Conservation (phyloP, 345 rosid genomes). For the Abelmoschus esculentus region DNA sequence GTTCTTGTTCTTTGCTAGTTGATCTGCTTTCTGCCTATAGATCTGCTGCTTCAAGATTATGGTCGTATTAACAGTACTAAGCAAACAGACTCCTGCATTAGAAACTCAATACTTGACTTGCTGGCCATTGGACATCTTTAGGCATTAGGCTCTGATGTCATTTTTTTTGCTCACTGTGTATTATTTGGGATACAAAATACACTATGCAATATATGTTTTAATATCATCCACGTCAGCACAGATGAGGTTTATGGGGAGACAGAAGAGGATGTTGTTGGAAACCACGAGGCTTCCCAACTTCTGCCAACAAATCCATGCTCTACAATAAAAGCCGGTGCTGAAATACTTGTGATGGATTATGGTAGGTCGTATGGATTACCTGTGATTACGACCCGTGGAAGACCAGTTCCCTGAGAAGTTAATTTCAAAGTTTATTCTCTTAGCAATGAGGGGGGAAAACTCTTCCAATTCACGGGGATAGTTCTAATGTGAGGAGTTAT, state of each 20-base stretch:
- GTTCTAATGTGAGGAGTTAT: slow-evolving; percentile 76
- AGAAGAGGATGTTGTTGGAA: slow-evolving; percentile 87
- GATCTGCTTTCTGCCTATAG: not conserved
- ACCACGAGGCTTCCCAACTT: slow-evolving; percentile 90
- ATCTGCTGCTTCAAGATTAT: not conserved
- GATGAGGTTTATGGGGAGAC: slow-evolving; percentile 94
- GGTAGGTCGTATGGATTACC: slow-evolving; percentile 86
- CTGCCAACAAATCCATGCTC: slow-evolving; percentile 94
- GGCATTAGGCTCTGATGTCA: not conserved
- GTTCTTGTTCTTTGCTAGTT: slow-evolving; percentile 10
- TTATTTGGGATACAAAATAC: too few species aligned
- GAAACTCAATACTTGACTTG: not conserved
- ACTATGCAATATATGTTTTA: too few species aligned
- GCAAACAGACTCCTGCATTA: not conserved
- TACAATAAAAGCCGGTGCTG: slow-evolving; percentile 85
- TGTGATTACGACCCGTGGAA: slow-evolving; percentile 87
- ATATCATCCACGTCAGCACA: slow-evolving; percentile 87
- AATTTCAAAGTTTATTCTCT: slow-evolving; percentile 77
- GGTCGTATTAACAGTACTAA: not conserved
- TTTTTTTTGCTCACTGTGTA: not conserved
- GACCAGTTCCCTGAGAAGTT: slow-evolving; percentile 85
- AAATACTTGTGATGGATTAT: slow-evolving; percentile 95
- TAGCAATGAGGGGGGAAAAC: slow-evolving; percentile 67
- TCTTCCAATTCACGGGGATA: slow-evolving; percentile 88
- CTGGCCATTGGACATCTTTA: not conserved